Evolutionary conservation across 1,284 basidiomycete genomes (phyloP).

Genomic region (Pseudozyma pruni): DNA sequence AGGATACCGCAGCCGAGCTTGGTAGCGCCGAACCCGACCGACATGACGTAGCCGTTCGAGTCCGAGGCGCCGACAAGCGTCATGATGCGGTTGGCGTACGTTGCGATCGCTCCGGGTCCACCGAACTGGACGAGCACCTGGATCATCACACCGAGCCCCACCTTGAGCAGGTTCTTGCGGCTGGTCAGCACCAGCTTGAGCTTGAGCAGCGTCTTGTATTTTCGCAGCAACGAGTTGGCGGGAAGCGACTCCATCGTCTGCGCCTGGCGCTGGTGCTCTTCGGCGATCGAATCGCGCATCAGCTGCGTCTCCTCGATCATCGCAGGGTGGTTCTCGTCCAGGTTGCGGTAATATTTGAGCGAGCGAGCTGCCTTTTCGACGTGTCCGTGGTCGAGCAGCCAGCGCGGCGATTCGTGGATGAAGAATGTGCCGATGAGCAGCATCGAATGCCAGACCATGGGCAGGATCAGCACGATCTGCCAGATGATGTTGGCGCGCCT

Average conservation of each 20-base stretch:
- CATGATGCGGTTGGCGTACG: constrained; percentile 40
- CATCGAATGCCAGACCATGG: constrained; percentile 50
- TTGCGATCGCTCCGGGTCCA: constrained; percentile 28
- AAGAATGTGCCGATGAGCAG: constrained; percentile 69
- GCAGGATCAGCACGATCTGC: constrained; percentile 25
- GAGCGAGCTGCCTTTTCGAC: constrained; percentile 74
- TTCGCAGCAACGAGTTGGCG: constrained; percentile 8
- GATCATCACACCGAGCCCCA: constrained; percentile 24
- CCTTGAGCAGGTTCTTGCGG: constrained; percentile 31
- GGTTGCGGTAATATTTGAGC: constrained; percentile 68
- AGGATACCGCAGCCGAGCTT: constrained; percentile 30
- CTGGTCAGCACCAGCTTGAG: constrained; percentile 9
- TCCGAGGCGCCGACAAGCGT: constrained; percentile 21
- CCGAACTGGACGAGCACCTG: constrained; percentile 30
- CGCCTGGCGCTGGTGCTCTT: constrained; percentile 13
- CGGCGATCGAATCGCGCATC: constrained; percentile 23
- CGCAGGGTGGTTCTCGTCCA: constrained; percentile 15
- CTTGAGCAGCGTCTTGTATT: constrained; percentile 13
- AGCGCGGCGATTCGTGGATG: constrained; percentile 81
- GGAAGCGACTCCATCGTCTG: constrained; percentile 2
- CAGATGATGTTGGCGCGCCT: constrained; percentile 15
- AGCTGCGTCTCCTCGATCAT: constrained; percentile 26
- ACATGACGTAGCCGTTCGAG: constrained; percentile 32
- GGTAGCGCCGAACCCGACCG: constrained; percentile 32
- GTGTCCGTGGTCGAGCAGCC: constrained; percentile 77